Conservation (phyloP, 2,329 filamentous ascomycete genomes). For the Daldinia sp. region DNA sequence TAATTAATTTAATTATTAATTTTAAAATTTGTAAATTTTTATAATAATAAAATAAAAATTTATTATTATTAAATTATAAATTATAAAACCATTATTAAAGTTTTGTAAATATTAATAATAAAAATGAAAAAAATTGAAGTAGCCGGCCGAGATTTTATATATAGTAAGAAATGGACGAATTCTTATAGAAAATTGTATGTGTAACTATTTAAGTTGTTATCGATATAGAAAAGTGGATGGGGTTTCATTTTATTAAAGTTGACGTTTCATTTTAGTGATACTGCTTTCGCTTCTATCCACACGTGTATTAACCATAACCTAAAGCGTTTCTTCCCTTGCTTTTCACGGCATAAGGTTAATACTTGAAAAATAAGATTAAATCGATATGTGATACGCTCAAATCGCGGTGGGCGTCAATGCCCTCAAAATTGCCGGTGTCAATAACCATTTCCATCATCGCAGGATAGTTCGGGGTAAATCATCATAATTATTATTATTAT, state of each 20-base stretch:
- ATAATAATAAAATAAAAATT: no score
- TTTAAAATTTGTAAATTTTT: no score
- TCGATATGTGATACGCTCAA: slow-evolving; percentile 19
- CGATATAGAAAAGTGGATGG: no score
- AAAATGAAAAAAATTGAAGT: no score
- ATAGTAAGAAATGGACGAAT: not conserved
- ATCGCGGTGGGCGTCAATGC: slow-evolving; percentile 23
- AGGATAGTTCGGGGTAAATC: slow-evolving; percentile 30
- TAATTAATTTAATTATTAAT: no score
- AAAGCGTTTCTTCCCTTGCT: not conserved
- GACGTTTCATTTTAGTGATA: not conserved
- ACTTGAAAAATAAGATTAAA: slow-evolving; percentile 35
- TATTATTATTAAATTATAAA: no score
- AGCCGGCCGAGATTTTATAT: no score
- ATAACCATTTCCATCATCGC: slow-evolving; percentile 22
- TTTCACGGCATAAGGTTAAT: slow-evolving; percentile 30
- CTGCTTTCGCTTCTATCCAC: slow-evolving; percentile 21
- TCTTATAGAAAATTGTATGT: no score
- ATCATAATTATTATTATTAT: not conserved
- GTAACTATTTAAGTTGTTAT: no score
- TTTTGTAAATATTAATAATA: no score
- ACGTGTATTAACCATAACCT: slow-evolving; percentile 21
- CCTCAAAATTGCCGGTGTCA: slow-evolving; percentile 19
- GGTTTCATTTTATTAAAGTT: no score
- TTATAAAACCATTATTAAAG: no score